Evolutionary conservation across 2,329 filamentous ascomycete genomes (phyloP).

Genomic region (Claviceps purpurea): DNA sequence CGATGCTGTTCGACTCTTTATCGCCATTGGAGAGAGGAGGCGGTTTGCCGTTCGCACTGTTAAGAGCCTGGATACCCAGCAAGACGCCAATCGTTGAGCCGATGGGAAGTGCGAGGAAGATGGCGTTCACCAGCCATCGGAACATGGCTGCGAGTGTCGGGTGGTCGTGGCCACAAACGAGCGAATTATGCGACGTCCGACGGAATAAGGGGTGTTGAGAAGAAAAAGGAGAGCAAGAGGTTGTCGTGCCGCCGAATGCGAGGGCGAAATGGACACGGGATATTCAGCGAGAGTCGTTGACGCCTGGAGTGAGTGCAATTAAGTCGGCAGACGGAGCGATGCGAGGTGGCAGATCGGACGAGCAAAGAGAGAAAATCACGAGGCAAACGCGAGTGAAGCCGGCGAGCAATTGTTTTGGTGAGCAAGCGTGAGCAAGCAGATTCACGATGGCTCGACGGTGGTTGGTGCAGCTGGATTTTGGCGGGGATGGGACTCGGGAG

Average conservation of each 20-base stretch:
- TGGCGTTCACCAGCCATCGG: constrained; percentile 34
- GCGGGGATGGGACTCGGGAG: no score
- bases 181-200: not conserved
- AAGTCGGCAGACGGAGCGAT: no score
- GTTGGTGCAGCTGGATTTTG: no score
- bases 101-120: constrained; percentile 35
- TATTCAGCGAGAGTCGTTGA: not conserved
- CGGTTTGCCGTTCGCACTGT: constrained; percentile 26
- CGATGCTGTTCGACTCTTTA: constrained; percentile 4
- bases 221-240: not conserved
- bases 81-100: constrained; percentile 35
- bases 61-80: constrained; percentile 32
- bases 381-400: no score
- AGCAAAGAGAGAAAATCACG: no score
- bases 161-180: not conserved
- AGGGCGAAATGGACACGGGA: not conserved
- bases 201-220: not conserved
- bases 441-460: no score
- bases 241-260: not conserved
- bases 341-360: no score
- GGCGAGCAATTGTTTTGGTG: no score
- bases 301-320: not conserved
- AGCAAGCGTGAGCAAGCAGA: no score
- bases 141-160: constrained; percentile 19
- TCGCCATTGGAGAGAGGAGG: constrained; percentile 26